Conservation (phyloP, 306 rosid genomes). For the Calophaca sinica region DNA sequence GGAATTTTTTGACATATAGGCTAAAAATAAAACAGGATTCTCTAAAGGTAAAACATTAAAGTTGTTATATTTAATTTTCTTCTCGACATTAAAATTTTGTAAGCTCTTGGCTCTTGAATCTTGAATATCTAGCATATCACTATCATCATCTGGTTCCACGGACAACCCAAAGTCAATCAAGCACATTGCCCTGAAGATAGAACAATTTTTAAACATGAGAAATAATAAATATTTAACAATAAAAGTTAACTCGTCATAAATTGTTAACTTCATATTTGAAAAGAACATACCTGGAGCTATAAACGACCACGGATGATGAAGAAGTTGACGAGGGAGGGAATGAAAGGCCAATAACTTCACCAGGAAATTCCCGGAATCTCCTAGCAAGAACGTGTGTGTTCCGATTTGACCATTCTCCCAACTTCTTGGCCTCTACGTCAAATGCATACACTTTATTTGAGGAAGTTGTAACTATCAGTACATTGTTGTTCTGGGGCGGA, state of each 20-base stretch:
- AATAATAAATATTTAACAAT: background rate
- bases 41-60: conserved; percentile 66
- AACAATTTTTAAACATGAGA: conserved; percentile 42
- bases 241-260: background rate
- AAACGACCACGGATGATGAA: conserved; percentile 73
- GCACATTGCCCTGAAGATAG: conserved; percentile 84
- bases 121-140: conserved; percentile 52
- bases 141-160: conserved; percentile 79
- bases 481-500: conserved; percentile 73
- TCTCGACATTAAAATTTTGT: conserved; percentile 55
- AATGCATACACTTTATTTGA: conserved; percentile 87
- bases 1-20: conserved; percentile 71
- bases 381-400: conserved; percentile 70
- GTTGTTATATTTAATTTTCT: conserved; percentile 63
- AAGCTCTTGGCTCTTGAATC: conserved; percentile 53
- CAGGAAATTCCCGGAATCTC: conserved; percentile 92
- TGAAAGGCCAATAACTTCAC: conserved; percentile 93
- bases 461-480: conserved; percentile 82
- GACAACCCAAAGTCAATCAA: conserved; percentile 82
- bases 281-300: conserved; percentile 81
- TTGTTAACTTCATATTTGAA: background rate
- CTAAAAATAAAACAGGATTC: conserved; percentile 77
- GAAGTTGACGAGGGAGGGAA: conserved; percentile 72
- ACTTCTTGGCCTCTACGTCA: conserved; percentile 81
- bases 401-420: conserved; percentile 89